Conservation (phyloP, 75 land plant species). For the Picea sitchensis region DNA sequence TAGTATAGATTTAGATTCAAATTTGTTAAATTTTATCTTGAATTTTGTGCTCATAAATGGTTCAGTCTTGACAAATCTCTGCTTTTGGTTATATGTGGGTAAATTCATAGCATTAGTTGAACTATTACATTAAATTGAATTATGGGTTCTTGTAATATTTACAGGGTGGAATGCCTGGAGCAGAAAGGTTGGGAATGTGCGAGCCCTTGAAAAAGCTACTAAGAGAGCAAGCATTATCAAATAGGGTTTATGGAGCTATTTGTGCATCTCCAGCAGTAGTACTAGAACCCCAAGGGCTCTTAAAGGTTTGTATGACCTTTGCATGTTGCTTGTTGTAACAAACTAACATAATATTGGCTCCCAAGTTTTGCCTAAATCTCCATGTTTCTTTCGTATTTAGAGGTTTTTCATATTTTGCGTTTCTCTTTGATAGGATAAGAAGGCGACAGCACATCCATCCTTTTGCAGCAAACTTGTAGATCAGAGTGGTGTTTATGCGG, state of each 20-base stretch:
- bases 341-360: background rate
- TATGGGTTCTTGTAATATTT: slow-evolving; percentile 3
- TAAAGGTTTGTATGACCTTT: slow-evolving; percentile 41
- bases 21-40: background rate
- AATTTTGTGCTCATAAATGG: background rate
- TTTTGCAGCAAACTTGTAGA: slow-evolving; percentile 37
- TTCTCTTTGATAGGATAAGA: slow-evolving; percentile 54
- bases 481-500: slow-evolving; percentile 40
- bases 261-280: slow-evolving; percentile 67
- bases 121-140: background rate
- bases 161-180: slow-evolving; percentile 74
- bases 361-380: background rate
- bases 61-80: background rate
- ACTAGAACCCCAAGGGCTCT: slow-evolving; percentile 52
- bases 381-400: background rate
- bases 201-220: slow-evolving; percentile 57
- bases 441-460: slow-evolving; percentile 64
- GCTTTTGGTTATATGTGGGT: background rate
- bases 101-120: background rate
- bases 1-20: background rate
- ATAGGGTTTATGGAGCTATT: slow-evolving; percentile 67
- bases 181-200: slow-evolving; percentile 52
- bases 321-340: background rate
- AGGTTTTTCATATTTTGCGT: slow-evolving; percentile 6
- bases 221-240: slow-evolving; percentile 49